A percentile compares a stretch with the other conserved stretches of the same genome.
These are phyloP conservation scores for Phaffomyces antillensis DNA, from an alignment of 805 yeast species.

Conservation along the genomic window DNA sequence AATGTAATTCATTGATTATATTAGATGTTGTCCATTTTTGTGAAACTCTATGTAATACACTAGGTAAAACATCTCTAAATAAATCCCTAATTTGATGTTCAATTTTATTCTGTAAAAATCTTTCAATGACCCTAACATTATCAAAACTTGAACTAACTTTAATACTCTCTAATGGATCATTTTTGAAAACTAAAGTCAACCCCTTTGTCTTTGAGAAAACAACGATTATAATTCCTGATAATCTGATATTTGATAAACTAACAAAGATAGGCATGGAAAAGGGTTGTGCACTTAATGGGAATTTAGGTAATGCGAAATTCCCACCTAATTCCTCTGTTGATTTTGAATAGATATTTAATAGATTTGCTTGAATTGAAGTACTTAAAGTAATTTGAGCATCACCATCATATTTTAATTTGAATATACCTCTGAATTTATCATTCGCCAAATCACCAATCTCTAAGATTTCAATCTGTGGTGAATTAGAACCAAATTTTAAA, in stretches of 20 bases:
- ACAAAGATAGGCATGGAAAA: constrained; percentile 76
- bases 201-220: constrained; percentile 81
- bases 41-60: constrained; percentile 68
- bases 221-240: constrained; percentile 77
- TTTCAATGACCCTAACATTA: constrained; percentile 75
- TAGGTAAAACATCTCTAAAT: constrained; percentile 79
- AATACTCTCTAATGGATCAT: constrained; percentile 81
- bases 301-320: constrained; percentile 57
- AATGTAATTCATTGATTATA: constrained; percentile 22
- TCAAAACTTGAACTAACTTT: constrained; percentile 85
- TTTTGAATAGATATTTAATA: constrained; percentile 55
- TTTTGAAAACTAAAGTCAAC: constrained; percentile 76
- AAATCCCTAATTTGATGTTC: constrained; percentile 73
- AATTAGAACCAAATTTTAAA: constrained; percentile 62
- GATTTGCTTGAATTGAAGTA: constrained; percentile 80
- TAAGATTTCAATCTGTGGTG: constrained; percentile 71
- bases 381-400: constrained; percentile 69
- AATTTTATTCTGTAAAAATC: constrained; percentile 73
- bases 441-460: constrained; percentile 77
- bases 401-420: constrained; percentile 69
- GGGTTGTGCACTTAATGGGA: constrained; percentile 56
- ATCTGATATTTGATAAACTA: constrained; percentile 60
- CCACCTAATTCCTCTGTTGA: constrained; percentile 26
- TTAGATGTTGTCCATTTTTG: constrained; percentile 50
- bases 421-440: constrained; percentile 75